These are phyloP conservation scores for Krasilnikovozyma curviuscula DNA, from an alignment of 768 basidiomycete species.

Conservation along the genomic window DNA sequence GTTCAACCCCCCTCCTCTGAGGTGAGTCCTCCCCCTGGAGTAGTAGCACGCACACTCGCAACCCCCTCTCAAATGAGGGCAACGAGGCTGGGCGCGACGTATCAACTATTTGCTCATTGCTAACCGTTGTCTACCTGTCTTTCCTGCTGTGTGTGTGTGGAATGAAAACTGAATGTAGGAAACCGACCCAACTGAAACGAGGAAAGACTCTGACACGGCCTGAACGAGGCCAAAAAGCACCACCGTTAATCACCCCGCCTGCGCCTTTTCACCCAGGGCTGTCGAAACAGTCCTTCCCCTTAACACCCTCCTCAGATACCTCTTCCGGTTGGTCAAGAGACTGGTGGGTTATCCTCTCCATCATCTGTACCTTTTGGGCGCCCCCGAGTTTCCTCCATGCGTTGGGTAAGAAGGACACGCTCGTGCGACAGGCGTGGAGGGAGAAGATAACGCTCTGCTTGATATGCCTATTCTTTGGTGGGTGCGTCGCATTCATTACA, in stretches of 20 bases:
- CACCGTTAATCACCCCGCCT: constrained; percentile 78
- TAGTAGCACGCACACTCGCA: too few relatives aligned
- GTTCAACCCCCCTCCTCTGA: too few relatives aligned
- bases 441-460: constrained; percentile 90
- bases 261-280: constrained; percentile 28
- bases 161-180: too few relatives aligned
- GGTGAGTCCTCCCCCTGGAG: too few relatives aligned
- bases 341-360: constrained; percentile 65
- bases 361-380: constrained; percentile 74
- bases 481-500: constrained; percentile 68
- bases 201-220: constrained; percentile 94
- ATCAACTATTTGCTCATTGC: too few relatives aligned
- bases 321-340: constrained; percentile 18
- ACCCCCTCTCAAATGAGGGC: too few relatives aligned
- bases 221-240: constrained; percentile 81
- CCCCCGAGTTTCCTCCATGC: constrained; percentile 54
- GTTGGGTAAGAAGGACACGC: constrained; percentile 56
- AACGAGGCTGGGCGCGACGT: too few relatives aligned
- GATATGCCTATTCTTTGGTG: constrained; percentile 61
- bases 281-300: constrained; percentile 16
- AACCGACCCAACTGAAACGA: too few relatives aligned
- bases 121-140: too few relatives aligned
- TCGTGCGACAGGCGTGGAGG: constrained; percentile 76
- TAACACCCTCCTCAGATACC: constrained; percentile 11
- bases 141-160: too few relatives aligned